Evolutionary conservation across 1,284 basidiomycete genomes (phyloP).

Genomic region (Testicularia cyperi): DNA sequence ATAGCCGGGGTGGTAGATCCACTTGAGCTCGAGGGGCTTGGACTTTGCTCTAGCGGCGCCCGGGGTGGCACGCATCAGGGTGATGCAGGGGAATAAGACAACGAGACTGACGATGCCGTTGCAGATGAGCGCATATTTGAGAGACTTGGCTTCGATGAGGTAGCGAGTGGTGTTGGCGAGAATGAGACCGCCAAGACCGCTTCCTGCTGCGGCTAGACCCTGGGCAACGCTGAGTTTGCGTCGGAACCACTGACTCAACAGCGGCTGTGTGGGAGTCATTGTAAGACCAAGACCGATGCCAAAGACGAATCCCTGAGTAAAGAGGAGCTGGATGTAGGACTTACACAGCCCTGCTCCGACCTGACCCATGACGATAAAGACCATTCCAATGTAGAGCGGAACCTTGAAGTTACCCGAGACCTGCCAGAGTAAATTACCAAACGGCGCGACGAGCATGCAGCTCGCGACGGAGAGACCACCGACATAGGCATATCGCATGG

Average conservation of each 20-base stretch:
- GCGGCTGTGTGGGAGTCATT: constrained; percentile 39
- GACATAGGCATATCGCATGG: constrained; percentile 62
- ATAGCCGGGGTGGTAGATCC: constrained; percentile 55
- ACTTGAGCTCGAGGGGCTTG: constrained; percentile 44
- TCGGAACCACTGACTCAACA: constrained; percentile 32
- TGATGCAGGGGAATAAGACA: constrained; percentile 58
- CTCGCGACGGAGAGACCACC: constrained; percentile 61
- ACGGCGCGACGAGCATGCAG: constrained; percentile 59
- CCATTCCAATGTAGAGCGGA: constrained; percentile 57
- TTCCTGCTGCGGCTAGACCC: constrained; percentile 18
- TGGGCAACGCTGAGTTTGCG: constrained; percentile 21
- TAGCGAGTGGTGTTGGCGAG: constrained; percentile 31
- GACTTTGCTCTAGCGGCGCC: constrained; percentile 37
- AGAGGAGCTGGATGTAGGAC: constrained; percentile 41
- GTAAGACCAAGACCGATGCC: constrained; percentile 42
- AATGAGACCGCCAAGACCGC: constrained; percentile 20
- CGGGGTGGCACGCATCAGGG: constrained; percentile 57
- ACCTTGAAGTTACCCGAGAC: constrained; percentile 54
- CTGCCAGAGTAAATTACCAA: constrained; percentile 60
- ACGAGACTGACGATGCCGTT: constrained; percentile 59
- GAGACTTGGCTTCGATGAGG: constrained; percentile 29
- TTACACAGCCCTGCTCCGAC: constrained; percentile 26
- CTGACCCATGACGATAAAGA: constrained; percentile 36
- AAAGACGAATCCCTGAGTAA: constrained; percentile 45
- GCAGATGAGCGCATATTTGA: constrained; percentile 39